Percentiles rank a stretch among this genome's conserved stretches.
Evolutionary conservation across 2,329 filamentous ascomycete species (phyloP).

Genomic region (Xylaria sp.): DNA sequence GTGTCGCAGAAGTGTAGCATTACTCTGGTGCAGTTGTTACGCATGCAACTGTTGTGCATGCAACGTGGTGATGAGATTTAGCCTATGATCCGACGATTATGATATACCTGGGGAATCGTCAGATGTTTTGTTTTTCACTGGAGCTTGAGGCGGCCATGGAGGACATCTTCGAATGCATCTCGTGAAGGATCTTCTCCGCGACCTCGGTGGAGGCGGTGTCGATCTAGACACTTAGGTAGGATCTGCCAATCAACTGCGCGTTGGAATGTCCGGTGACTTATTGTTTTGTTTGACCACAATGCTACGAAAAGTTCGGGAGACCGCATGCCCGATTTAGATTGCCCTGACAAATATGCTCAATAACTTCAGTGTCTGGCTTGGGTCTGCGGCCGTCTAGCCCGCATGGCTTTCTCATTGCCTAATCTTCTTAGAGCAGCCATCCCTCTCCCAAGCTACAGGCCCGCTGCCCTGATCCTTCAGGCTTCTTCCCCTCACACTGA

Average conservation of each 20-base stretch:
- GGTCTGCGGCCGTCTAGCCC: slow-evolving; percentile 11
- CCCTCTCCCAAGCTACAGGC: slow-evolving; percentile 14
- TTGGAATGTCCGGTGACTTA: slow-evolving; percentile 4
- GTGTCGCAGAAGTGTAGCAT: slow-evolving; percentile 29
- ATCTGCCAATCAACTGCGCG: slow-evolving; percentile 15
- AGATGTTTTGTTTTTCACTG: slow-evolving; percentile 11
- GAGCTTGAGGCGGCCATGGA: slow-evolving; percentile 1
- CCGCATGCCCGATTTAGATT: slow-evolving; percentile 19
- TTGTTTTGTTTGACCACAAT: slow-evolving; percentile 9
- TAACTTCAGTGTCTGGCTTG: slow-evolving; percentile 15
- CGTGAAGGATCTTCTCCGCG: slow-evolving; percentile 30
- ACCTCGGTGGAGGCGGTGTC: slow-evolving; percentile 26
- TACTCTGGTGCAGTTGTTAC: slow-evolving; percentile 15
- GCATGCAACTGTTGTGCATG: slow-evolving; percentile 27
- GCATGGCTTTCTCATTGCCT: slow-evolving; percentile 27
- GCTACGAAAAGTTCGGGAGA: slow-evolving; percentile 23
- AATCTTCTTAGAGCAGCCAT: slow-evolving; percentile 28
- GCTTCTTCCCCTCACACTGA: slow-evolving; percentile 25
- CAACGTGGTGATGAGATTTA: slow-evolving; percentile 22
- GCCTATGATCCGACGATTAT: slow-evolving; percentile 15
- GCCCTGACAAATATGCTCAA: slow-evolving; percentile 31
- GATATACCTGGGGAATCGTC: not conserved
- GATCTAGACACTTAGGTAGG: slow-evolving; percentile 18
- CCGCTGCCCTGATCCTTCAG: slow-evolving; percentile 21
- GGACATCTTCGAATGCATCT: not conserved